phyloP scores from a whole-genome alignment of 805 yeast genomes.

The Saccharomyces mikatae region DNA sequence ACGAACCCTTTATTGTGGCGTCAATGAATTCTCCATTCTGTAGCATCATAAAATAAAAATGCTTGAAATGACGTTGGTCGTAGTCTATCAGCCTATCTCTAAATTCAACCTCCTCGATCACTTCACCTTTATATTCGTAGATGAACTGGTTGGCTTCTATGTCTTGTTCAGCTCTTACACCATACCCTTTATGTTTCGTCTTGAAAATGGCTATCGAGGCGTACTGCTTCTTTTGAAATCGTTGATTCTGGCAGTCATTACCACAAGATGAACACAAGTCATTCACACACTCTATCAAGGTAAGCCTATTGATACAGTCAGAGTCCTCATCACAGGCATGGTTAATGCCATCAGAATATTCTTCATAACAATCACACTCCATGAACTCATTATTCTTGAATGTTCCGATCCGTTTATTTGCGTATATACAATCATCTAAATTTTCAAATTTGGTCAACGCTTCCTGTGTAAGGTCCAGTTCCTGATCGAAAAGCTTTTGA shows the following conservation, averaged over 20 bases:
- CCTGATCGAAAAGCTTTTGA: conserved; percentile 26
- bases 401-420: conserved; percentile 52
- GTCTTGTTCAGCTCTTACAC: conserved; percentile 61
- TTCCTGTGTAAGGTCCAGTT: conserved; percentile 56
- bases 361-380: conserved; percentile 81
- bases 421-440: conserved; percentile 55
- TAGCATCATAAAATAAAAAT: conserved; percentile 93
- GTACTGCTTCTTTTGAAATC: conserved; percentile 73
- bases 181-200: conserved; percentile 84
- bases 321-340: conserved; percentile 82
- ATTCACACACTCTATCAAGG: conserved; percentile 84
- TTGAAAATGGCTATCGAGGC: conserved; percentile 73
- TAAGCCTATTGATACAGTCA: conserved; percentile 85
- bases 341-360: conserved; percentile 34
- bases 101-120: conserved; percentile 73
- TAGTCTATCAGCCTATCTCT: conserved; percentile 66
- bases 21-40: conserved; percentile 89
- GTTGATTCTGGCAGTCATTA: conserved; percentile 69
- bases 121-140: conserved; percentile 92
- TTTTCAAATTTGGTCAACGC: conserved; percentile 53
- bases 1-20: conserved; percentile 81
- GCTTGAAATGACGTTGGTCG: conserved; percentile 59
- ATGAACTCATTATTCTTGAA: conserved; percentile 66
- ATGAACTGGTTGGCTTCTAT: conserved; percentile 63
- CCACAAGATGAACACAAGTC: conserved; percentile 64